phyloP scores from a whole-genome alignment of 1,284 basidiomycete species.

The Leccinum ponderosum region DNA sequence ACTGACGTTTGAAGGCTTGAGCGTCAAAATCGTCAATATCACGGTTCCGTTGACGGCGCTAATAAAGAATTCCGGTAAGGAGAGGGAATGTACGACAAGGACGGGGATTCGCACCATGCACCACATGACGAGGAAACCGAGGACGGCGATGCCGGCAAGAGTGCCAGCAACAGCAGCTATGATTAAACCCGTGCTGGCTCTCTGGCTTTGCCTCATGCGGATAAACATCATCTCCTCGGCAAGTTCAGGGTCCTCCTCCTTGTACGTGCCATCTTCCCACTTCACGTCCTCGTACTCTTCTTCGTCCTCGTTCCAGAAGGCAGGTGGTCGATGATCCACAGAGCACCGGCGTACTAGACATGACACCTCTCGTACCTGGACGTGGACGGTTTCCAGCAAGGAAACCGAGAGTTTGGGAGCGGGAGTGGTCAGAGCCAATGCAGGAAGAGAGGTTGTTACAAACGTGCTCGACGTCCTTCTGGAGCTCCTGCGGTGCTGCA shows the following conservation, averaged over 20 bases:
- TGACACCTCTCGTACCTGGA: constrained; percentile 43
- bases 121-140: constrained; percentile 52
- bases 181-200: constrained; percentile 41
- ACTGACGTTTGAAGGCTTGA: constrained; percentile 56
- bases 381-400: constrained; percentile 23
- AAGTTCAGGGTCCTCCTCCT: constrained; percentile 64
- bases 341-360: constrained; percentile 55
- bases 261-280: constrained; percentile 74
- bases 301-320: constrained; percentile 81
- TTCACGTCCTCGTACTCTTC: constrained; percentile 74
- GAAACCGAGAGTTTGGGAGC: constrained; percentile 45
- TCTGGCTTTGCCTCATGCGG: constrained; percentile 37
- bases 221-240: constrained; percentile 46
- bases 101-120: constrained; percentile 45
- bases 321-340: constrained; percentile 75
- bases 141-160: constrained; percentile 46
- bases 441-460: constrained; percentile 52
- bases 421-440: constrained; percentile 44
- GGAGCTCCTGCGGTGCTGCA: constrained; percentile 69
- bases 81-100: neutral
- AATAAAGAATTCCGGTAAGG: constrained; percentile 31
- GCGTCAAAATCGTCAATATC: constrained; percentile 51
- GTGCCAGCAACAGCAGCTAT: constrained; percentile 55
- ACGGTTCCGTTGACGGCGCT: constrained; percentile 43
- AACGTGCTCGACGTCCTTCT: constrained; percentile 54